These are phyloP conservation scores for Neofusicoccum laricinum DNA, from an alignment of 2,329 filamentous ascomycete species.

Conservation along the genomic window DNA sequence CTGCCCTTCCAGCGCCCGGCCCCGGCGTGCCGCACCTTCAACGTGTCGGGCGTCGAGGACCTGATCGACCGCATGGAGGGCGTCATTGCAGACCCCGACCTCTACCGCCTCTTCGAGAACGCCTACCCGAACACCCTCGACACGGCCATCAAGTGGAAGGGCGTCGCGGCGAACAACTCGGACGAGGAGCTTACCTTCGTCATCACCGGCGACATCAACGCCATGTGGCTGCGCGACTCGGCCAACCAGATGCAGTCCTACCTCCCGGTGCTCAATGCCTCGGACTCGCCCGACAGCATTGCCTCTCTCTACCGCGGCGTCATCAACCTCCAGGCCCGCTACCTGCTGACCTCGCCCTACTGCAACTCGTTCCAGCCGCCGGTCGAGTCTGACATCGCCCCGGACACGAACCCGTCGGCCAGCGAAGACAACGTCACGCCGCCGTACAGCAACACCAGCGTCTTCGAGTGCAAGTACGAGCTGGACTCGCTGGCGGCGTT, in stretches of 20 bases:
- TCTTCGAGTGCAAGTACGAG: constrained; percentile 56
- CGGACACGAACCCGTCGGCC: constrained; percentile 38
- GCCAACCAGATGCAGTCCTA: constrained; percentile 73
- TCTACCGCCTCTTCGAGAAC: constrained; percentile 69
- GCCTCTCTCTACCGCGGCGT: constrained; percentile 67
- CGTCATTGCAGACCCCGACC: constrained; percentile 54
- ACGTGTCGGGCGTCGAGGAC: constrained; percentile 42
- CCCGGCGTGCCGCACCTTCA: constrained; percentile 47
- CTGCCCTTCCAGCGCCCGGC: constrained; percentile 46
- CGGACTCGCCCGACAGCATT: constrained; percentile 55
- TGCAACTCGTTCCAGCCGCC: constrained; percentile 55
- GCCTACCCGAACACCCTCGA: constrained; percentile 73
- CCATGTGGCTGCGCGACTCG: constrained; percentile 54
- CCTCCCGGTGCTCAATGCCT: constrained; percentile 57
- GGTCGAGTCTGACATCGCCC: constrained; percentile 43
- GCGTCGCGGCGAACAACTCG: constrained; percentile 54
- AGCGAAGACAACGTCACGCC: constrained; percentile 43
- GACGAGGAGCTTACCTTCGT: constrained; percentile 63
- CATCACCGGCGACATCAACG: constrained; percentile 58
- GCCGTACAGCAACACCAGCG: constrained; percentile 40
- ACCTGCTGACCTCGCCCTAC: constrained; percentile 59
- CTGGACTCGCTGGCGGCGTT: constrained; percentile 53
- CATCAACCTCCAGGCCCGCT: constrained; percentile 69
- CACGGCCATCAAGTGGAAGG: constrained; percentile 69
- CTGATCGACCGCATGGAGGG: constrained; percentile 33